Percentiles rank a stretch among this genome's conserved stretches.
Evolutionary conservation across 768 basidiomycete genomes (phyloP).

Genomic region (Podaxis sp.): DNA sequence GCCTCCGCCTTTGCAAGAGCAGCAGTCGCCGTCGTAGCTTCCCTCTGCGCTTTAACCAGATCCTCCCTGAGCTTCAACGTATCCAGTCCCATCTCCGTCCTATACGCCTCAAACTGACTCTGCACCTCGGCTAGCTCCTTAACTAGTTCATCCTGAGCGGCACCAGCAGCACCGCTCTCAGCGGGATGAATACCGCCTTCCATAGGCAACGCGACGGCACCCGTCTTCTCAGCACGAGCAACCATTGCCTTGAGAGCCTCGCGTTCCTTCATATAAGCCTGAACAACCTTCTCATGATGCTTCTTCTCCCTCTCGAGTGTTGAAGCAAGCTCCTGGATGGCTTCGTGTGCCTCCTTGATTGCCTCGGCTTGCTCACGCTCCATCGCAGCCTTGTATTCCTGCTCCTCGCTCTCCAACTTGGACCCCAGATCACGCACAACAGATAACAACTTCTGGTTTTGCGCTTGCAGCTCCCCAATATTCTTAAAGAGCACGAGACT

Average conservation of each 20-base stretch:
- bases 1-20: constrained; percentile 81
- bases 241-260: constrained; percentile 81
- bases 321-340: constrained; percentile 72
- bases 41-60: constrained; percentile 56
- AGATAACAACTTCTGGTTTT: constrained; percentile 85
- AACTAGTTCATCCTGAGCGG: constrained; percentile 32
- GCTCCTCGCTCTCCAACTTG: constrained; percentile 84
- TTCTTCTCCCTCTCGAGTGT: constrained; percentile 79
- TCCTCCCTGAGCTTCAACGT: constrained; percentile 70
- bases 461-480: constrained; percentile 76
- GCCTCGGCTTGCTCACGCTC: constrained; percentile 76
- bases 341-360: constrained; percentile 82
- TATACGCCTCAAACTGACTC: constrained; percentile 76
- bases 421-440: constrained; percentile 78
- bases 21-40: constrained; percentile 59
- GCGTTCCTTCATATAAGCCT: constrained; percentile 82
- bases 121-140: constrained; percentile 71
- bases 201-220: constrained; percentile 11
- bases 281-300: constrained; percentile 62
- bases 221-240: constrained; percentile 41
- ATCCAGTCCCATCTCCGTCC: constrained; percentile 77
- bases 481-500: constrained; percentile 85
- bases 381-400: constrained; percentile 64
- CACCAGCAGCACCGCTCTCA: background rate
- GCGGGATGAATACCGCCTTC: constrained; percentile 14